These are phyloP conservation scores for Hypoxylon rickii DNA, from an alignment of 495 filamentous ascomycete species.

Conservation along the genomic window DNA sequence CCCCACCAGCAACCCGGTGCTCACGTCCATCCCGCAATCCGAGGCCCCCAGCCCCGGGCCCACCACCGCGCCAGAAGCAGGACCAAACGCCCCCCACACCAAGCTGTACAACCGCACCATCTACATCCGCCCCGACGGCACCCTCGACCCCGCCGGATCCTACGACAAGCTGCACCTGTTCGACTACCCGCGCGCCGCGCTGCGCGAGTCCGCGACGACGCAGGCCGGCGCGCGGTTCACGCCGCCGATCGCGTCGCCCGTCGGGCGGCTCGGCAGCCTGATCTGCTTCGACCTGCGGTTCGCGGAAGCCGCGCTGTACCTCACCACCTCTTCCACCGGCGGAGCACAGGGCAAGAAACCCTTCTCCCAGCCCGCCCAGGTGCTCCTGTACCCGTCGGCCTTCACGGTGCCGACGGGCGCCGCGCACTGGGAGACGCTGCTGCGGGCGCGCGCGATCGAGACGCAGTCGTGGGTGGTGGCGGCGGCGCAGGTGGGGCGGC, in stretches of 20 bases:
- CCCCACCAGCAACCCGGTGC: slow-evolving; percentile 4
- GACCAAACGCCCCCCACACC: slow-evolving; percentile 29
- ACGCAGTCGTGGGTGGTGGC: slow-evolving; percentile 87
- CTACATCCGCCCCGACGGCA: slow-evolving; percentile 48
- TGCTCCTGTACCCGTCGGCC: slow-evolving; percentile 86
- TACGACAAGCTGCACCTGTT: slow-evolving; percentile 65
- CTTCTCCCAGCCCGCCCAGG: slow-evolving; percentile 58
- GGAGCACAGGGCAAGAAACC: neutral
- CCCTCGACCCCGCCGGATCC: slow-evolving; percentile 33
- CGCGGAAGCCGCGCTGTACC: slow-evolving; percentile 71
- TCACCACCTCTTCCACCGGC: slow-evolving; percentile 57
- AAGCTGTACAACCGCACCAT: slow-evolving; percentile 55
- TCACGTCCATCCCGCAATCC: slow-evolving; percentile 14
- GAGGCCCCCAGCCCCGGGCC: slow-evolving; percentile 1
- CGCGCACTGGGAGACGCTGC: slow-evolving; percentile 81
- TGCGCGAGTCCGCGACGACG: slow-evolving; percentile 40
- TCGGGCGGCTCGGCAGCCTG: slow-evolving; percentile 75
- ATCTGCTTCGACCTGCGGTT: slow-evolving; percentile 96
- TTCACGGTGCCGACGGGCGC: slow-evolving; percentile 87
- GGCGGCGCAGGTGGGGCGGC: slow-evolving; percentile 79
- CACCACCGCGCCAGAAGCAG: slow-evolving; percentile 3
- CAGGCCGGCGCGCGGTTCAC: slow-evolving; percentile 45
- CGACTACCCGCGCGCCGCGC: slow-evolving; percentile 39
- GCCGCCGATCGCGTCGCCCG: slow-evolving; percentile 69
- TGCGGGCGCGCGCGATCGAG: slow-evolving; percentile 86